Evolutionary conservation across 371 early-diverging fungal genomes (phyloP), one percentile per base, ranked within the genome.

Genomic region (Choanephora cucurbitarum): DNA sequence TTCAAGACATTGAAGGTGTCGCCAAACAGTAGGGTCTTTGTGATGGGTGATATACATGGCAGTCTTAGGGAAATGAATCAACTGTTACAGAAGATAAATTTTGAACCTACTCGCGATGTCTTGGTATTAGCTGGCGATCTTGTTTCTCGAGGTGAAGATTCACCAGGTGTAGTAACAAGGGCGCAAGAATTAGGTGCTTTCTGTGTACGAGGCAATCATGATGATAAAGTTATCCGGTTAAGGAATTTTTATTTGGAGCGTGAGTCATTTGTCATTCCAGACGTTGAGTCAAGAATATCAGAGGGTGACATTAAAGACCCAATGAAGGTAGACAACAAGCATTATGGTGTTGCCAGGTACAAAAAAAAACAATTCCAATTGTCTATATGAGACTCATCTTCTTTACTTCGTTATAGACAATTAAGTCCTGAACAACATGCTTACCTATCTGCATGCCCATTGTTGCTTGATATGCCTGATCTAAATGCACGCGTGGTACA

Each of bases 11-110:
- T 49, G 9, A 47, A 41, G 7, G 55, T 55, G 15, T 37, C 49
- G 1, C 45, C 49, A 0, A 37, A 49, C 13, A 59, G 71, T 22
- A 74, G 86, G 1, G 58, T 89, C 21, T 70, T 87, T 31, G 70
- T 90, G 19, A 72, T 90, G 47, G 90, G 90, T 2, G 90, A 90
- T 57, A 71, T 90, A 43, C 90, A 90, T 49, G 90, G 90, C 4
- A 72, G 79, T 21, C 32, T 81, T 0, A 49, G 66, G 1, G 86
- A 87, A 49, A 61, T 90, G 11, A 62, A 79, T 10, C 21, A 45
- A 14, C 71, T 88, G 5, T 50, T 90, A 13, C 62, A 69, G 0
- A 52, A 71, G 18, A 58, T 88, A 21, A 9, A 64, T 11, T 86
- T 70, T 42, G 22, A 61, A 6, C 60, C 74, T 18, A 32, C 39